Evolutionary conservation across 2,329 filamentous ascomycete species (phyloP), one percentile per base, ranked within the genome.

Genomic region (Beauveria sp.): DNA sequence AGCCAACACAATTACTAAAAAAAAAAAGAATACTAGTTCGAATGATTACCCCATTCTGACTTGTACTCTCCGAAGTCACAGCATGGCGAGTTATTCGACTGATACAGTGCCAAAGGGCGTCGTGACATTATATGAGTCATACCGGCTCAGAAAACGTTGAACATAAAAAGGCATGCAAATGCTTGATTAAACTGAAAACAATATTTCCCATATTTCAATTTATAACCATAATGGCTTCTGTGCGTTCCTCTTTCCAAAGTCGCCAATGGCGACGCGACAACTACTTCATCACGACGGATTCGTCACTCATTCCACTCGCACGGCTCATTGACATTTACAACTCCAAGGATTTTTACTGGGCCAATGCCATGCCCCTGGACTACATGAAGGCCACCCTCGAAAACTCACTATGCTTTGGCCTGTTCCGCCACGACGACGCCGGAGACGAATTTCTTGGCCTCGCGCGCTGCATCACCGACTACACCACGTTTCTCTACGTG

Each of bases 391-490:
- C 75, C 18, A 77, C 80, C 42, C 68, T 86, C 2, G 68, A 79
- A 8, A 80, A 81, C 46, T 85, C 81, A 3, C 69, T 86, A 2
- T 84, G 81, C 62, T 78, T 87, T 34, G 83, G 81, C 0, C 62
- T 87, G 0, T 87, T 86, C 63, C 52, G 34, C 2, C 1, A 59
- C 14, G 20, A 30, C 24, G 22, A 47, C 56, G 10, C 12, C 12
- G 12, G 34, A 38, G 12, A 40, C 51, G 20, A 64, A 14, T 60
- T 74, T 14, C 63, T 75, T 2, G 73, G 73, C 3, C 65, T 75
- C 30, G 67, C 70, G 2, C 68, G 87, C 18, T 70, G 86, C 6
- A 73, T 89, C 53, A 90, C 87, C 0, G 88, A 90, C 68, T 79
- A 79, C 62, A 77, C 81, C 10, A 87, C 86, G 0, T 84, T 89